phyloP scores from a whole-genome alignment of 768 basidiomycete species.

The Auriscalpium vulgare region DNA sequence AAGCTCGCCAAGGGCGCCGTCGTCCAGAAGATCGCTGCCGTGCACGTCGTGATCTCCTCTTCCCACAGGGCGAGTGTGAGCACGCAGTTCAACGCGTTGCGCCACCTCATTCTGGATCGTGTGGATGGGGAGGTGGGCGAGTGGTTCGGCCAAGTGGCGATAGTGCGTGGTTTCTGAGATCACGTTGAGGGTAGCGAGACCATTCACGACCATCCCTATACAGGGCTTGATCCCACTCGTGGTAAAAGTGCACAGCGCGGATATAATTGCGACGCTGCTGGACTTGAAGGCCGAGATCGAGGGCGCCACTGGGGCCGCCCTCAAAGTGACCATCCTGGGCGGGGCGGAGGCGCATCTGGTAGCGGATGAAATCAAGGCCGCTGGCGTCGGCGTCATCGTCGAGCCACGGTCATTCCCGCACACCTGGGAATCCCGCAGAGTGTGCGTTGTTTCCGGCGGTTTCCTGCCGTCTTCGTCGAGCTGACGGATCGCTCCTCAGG shows the following conservation, averaged over 20 bases:
- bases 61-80: conserved; percentile 48
- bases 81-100: conserved; percentile 66
- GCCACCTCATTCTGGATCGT: conserved; percentile 48
- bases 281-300: conserved; percentile 61
- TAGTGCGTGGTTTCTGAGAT: conserved; percentile 13
- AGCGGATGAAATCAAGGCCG: conserved; percentile 48
- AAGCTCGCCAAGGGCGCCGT: conserved; percentile 35
- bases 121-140: conserved; percentile 21
- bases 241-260: conserved; percentile 66
- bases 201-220: too few species aligned
- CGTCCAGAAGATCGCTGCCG: conserved; percentile 33
- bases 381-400: conserved; percentile 29
- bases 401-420: conserved; percentile 28
- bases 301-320: conserved; percentile 28
- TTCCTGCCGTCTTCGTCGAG: too few species aligned
- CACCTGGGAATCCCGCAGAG: conserved; percentile 28
- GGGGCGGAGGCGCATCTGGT: conserved; percentile 62
- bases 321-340: conserved; percentile 57
- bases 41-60: conserved; percentile 33
- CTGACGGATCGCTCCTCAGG: too few species aligned
- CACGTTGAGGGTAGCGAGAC: too few species aligned
- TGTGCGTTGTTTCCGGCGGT: conserved; percentile 10
- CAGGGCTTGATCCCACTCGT: conserved; percentile 72
- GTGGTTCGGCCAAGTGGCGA: conserved; percentile 30
- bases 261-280: conserved; percentile 74